phyloP scores from a whole-genome alignment of 2,329 filamentous ascomycete species.

The Blumeria graminis region DNA sequence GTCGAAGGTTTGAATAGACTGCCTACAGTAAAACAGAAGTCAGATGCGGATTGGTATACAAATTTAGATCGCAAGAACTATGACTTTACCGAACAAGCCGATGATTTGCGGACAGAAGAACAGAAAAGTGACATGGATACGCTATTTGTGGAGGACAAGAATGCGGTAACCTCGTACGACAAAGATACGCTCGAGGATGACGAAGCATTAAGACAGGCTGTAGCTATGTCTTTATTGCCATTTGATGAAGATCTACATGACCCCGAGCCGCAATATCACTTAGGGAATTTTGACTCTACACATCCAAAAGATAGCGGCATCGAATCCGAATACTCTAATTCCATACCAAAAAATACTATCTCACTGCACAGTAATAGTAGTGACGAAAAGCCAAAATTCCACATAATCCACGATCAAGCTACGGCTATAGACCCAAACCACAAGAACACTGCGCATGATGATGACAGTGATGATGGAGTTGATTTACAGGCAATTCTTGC shows the following conservation, averaged over 20 bases:
- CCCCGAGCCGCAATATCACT: slow-evolving; percentile 16
- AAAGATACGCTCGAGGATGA: slow-evolving; percentile 16
- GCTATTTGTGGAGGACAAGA: slow-evolving; percentile 12
- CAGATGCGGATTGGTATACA: neutral
- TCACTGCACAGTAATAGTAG: no score
- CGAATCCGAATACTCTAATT: slow-evolving; percentile 10
- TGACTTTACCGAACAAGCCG: no score
- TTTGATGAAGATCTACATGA: slow-evolving; percentile 14
- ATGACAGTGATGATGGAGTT: slow-evolving; percentile 49
- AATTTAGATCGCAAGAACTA: neutral
- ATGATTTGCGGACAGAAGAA: no score
- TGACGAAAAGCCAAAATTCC: slow-evolving; percentile 39
- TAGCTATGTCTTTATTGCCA: slow-evolving; percentile 46
- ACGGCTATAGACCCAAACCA: slow-evolving; percentile 31
- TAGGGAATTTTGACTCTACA: slow-evolving; percentile 27
- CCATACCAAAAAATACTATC: no score
- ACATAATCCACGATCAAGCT: slow-evolving; percentile 49
- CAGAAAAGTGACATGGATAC: slow-evolving; percentile 5
- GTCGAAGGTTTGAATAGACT: slow-evolving; percentile 16
- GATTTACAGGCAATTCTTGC: slow-evolving; percentile 57
- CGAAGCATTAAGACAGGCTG: slow-evolving; percentile 47
- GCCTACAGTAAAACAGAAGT: slow-evolving; percentile 9
- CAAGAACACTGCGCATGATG: slow-evolving; percentile 10
- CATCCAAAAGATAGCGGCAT: slow-evolving; percentile 31
- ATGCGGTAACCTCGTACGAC: slow-evolving; percentile 3